A percentile compares a stretch with the other conserved stretches of the same genome.
Evolutionary conservation across 2,329 filamentous ascomycete species (phyloP).

Genomic region (Alternaria consortialis): DNA sequence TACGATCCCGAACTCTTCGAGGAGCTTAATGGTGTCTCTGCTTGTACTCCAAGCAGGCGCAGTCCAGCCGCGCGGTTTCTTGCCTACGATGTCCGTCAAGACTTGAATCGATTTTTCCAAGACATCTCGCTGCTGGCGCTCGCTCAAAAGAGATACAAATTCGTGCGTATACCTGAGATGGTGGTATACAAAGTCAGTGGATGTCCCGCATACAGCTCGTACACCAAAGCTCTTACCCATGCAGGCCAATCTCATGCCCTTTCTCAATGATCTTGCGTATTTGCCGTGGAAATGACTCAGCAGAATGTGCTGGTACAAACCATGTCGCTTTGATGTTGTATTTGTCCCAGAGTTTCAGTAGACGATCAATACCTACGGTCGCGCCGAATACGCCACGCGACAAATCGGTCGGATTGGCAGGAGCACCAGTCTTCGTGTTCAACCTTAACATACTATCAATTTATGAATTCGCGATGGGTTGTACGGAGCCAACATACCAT

Average conservation of each 20-base stretch:
- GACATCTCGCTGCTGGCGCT: constrained; percentile 57
- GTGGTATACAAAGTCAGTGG: not conserved
- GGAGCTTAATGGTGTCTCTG: constrained; percentile 49
- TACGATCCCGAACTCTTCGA: constrained; percentile 55
- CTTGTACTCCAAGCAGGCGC: constrained; percentile 56
- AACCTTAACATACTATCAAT: constrained; percentile 38
- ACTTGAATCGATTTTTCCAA: constrained; percentile 52
- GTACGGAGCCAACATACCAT: constrained; percentile 32
- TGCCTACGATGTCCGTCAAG: constrained; percentile 51
- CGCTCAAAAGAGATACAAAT: constrained; percentile 40
- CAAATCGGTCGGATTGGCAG: constrained; percentile 52
- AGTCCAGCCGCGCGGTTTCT: constrained; percentile 55
- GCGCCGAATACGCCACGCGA: constrained; percentile 54
- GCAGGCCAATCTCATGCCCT: constrained; percentile 55
- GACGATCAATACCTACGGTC: constrained; percentile 52
- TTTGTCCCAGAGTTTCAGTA: constrained; percentile 54
- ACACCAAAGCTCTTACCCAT: constrained; percentile 20
- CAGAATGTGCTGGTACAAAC: constrained; percentile 55
- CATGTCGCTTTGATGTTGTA: constrained; percentile 55
- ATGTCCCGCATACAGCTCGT: not conserved
- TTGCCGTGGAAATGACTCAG: constrained; percentile 61
- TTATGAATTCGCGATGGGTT: not conserved
- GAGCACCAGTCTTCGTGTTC: constrained; percentile 52
- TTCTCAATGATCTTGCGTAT: constrained; percentile 56
- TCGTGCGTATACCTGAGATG: constrained; percentile 52